A percentile compares a stretch with the other conserved stretches of the same genome.
These are phyloP conservation scores for Gossypium davidsonii DNA, from an alignment of 441 rosid species.

Conservation along the genomic window DNA sequence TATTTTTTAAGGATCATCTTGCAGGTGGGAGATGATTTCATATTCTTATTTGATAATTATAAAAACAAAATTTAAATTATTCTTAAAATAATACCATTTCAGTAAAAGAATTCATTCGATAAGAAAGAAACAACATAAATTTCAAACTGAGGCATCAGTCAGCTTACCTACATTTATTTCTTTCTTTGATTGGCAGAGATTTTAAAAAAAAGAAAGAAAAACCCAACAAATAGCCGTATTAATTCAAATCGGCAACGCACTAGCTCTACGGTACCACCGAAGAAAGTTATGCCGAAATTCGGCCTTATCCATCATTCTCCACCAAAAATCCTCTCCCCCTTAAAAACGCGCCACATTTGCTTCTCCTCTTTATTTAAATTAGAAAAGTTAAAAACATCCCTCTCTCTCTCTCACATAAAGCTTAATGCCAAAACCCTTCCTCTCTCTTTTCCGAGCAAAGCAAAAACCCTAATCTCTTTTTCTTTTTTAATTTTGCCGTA, in stretches of 20 bases:
- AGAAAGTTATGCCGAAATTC: background rate
- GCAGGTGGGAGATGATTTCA: background rate
- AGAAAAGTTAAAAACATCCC: background rate
- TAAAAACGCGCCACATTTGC: conserved; percentile 67
- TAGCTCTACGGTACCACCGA: background rate
- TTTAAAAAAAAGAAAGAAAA: background rate
- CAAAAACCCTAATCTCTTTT: conserved; percentile 13
- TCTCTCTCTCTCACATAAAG: too few relatives aligned
- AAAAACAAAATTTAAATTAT: background rate
- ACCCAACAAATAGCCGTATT: background rate
- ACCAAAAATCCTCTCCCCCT: background rate
- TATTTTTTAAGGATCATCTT: too few relatives aligned
- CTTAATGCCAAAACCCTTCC: conserved; percentile 14
- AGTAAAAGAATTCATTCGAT: too few relatives aligned
- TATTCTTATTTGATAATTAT: background rate
- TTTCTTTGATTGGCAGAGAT: too few relatives aligned
- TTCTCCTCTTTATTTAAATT: conserved; percentile 27
- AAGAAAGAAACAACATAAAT: too few relatives aligned
- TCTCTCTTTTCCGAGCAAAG: background rate
- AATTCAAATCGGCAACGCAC: background rate
- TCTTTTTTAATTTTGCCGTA: background rate
- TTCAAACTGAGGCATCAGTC: too few relatives aligned
- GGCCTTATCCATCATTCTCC: background rate
- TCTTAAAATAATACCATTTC: too few relatives aligned
- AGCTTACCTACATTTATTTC: too few relatives aligned